Base-by-base conservation (phyloP, 768 basidiomycete genomes). In the button mushroom (Agaricus bisporus) region DNA sequence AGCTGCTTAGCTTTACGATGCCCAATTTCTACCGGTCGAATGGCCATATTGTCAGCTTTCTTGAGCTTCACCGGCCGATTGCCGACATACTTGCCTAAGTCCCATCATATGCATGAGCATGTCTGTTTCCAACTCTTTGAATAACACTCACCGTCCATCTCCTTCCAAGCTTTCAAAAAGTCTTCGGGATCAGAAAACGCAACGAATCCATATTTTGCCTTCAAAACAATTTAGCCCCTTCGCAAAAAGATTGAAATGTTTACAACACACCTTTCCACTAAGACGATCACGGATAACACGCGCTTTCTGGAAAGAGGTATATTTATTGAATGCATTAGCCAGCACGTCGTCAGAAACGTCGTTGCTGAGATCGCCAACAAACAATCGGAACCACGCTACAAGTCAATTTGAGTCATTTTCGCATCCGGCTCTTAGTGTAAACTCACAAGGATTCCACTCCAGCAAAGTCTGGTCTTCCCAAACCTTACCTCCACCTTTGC, bases 171-270 rank as follows among this genome's bases (percentile, higher is more conserved):
- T 65, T 85, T 95, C 53, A 99, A 68, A 68, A 98, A 98, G 67
- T 99, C 97, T 70, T 99, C 97, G 0, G 97, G 97, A 64, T 98
- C 97, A 41, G 90, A 91, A 70, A 98, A 99, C 1, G 92, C 92
- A 25, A 98, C 92, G 64, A 99, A 99, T 3, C 95, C 97, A 64
- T 86, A 99, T 68, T 91, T 97, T 0, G 95, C 95, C 92, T 95
- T 52, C 1, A 59, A 39, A 20, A 41, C 22, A 32, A 32, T 11
- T 32, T 11, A 58, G 48, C 4, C 49, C 36, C 50, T 55, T 32
- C 4, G 17, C 3, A 2, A 59, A 2, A 59, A 56, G 38, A 12
- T 37, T 38, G 8, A 37, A 28, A 11, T 12, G 29, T 46, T 3
- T 11, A 39, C 8, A 12, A 47, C 73, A 56, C 14, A 91, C 93